Conservation (phyloP, 2,329 filamentous ascomycete species). For the Ophiostoma sp. region DNA sequence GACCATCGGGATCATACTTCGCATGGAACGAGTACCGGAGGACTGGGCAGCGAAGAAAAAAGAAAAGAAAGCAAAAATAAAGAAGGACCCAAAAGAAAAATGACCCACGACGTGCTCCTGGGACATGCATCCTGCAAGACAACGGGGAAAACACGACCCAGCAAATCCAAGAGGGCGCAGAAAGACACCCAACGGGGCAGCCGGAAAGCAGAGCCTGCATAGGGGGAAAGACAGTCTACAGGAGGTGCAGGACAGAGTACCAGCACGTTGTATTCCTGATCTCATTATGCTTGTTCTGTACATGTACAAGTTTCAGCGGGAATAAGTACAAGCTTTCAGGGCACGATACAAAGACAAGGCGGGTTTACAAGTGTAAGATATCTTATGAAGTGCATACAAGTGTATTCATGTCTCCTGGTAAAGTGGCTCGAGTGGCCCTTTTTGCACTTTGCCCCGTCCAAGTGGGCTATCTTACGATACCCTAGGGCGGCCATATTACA, state of each 20-base stretch:
- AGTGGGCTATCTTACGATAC: background rate
- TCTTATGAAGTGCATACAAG: no score
- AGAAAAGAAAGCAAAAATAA: background rate
- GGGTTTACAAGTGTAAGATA: background rate
- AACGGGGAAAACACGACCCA: background rate
- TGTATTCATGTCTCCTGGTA: background rate
- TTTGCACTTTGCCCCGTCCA: constrained; percentile 2
- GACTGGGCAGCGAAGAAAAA: background rate
- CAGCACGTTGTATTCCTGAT: background rate
- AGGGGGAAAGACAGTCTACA: background rate
- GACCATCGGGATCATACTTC: background rate
- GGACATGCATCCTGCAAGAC: constrained; percentile 18
- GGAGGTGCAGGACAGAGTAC: background rate
- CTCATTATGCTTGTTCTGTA: background rate
- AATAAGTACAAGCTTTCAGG: background rate
- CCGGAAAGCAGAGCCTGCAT: constrained; percentile 16
- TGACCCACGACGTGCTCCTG: background rate
- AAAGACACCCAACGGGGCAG: constrained; percentile 14
- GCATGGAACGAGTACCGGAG: background rate
- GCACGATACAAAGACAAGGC: background rate
- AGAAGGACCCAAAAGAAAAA: background rate
- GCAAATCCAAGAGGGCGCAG: background rate
- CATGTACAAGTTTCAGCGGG: background rate
- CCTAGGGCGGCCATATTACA: background rate
- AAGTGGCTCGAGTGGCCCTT: background rate